phyloP scores from a whole-genome alignment of 208 protist genomes.

The Entamoeba histolytica region DNA sequence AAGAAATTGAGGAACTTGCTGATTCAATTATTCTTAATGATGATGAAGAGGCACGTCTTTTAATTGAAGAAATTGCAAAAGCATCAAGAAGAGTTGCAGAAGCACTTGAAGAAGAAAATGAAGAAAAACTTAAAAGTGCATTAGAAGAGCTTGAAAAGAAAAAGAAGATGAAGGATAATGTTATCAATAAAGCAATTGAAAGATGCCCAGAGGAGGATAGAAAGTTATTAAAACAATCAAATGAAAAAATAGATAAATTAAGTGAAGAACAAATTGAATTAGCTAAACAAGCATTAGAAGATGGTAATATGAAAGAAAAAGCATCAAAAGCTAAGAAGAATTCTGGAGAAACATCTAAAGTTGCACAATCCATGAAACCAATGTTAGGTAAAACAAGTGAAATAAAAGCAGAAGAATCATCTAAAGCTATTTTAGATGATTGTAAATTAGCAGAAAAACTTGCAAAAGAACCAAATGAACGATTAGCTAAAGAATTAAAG shows the following conservation, averaged over 20 bases:
- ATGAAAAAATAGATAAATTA: neutral
- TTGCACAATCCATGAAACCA: neutral
- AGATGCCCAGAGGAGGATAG: neutral
- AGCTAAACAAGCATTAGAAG: neutral
- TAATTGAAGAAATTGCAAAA: neutral
- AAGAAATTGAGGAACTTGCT: neutral
- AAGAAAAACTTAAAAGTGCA: neutral
- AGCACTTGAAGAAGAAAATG: neutral
- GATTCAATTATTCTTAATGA: neutral
- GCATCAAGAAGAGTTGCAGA: neutral
- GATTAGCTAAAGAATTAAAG: neutral
- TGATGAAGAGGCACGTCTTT: neutral
- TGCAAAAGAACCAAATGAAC: neutral
- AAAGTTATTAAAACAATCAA: neutral
- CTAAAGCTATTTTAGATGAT: neutral
- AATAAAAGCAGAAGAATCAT: neutral
- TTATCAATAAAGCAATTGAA: neutral
- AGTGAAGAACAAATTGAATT: neutral
- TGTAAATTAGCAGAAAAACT: neutral
- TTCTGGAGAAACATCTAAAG: neutral
- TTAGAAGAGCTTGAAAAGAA: neutral
- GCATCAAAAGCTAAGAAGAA: neutral
- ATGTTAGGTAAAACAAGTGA: neutral
- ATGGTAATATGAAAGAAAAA: neutral
- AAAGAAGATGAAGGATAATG: neutral